Evolutionary conservation across 2,329 filamentous ascomycete genomes (phyloP).

Genomic region (Epichloe coenophiala): DNA sequence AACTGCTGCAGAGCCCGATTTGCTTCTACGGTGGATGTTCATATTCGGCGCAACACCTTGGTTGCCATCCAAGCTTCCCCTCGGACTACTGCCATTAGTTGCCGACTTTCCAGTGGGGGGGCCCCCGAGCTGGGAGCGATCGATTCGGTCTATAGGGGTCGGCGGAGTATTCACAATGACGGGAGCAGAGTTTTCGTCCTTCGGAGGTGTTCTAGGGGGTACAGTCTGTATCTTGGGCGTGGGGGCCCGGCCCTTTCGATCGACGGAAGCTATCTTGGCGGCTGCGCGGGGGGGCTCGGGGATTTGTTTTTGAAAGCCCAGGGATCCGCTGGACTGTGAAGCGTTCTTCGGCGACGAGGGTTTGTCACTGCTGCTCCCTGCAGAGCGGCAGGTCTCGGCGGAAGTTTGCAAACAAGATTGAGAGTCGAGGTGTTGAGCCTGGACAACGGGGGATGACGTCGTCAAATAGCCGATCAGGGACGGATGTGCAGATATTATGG

Average conservation of each 20-base stretch:
- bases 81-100: slow-evolving; percentile 14
- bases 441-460: slow-evolving; percentile 53
- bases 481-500: slow-evolving; percentile 36
- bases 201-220: slow-evolving; percentile 36
- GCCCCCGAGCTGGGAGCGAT: slow-evolving; percentile 10
- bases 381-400: slow-evolving; percentile 31
- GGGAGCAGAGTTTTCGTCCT: slow-evolving; percentile 19
- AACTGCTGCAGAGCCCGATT: slow-evolving; percentile 40
- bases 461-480: slow-evolving; percentile 51
- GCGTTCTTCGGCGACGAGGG: neutral
- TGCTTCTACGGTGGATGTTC: slow-evolving; percentile 50
- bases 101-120: slow-evolving; percentile 16
- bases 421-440: slow-evolving; percentile 34
- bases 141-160: slow-evolving; percentile 39
- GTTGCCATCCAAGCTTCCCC: slow-evolving; percentile 35
- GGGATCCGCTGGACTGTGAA: neutral
- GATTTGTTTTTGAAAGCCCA: slow-evolving; percentile 5
- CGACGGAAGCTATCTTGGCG: slow-evolving; percentile 16
- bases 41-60: slow-evolving; percentile 52
- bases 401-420: slow-evolving; percentile 21
- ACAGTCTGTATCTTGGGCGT: slow-evolving; percentile 18
- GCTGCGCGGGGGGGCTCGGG: slow-evolving; percentile 17
- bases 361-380: slow-evolving; percentile 50
- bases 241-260: slow-evolving; percentile 14
- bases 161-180: slow-evolving; percentile 53